A percentile compares a stretch with the other conserved stretches of the same genome.
phyloP scores from a whole-genome alignment of 2,329 filamentous ascomycete species.

The Fusarium anguioides region DNA sequence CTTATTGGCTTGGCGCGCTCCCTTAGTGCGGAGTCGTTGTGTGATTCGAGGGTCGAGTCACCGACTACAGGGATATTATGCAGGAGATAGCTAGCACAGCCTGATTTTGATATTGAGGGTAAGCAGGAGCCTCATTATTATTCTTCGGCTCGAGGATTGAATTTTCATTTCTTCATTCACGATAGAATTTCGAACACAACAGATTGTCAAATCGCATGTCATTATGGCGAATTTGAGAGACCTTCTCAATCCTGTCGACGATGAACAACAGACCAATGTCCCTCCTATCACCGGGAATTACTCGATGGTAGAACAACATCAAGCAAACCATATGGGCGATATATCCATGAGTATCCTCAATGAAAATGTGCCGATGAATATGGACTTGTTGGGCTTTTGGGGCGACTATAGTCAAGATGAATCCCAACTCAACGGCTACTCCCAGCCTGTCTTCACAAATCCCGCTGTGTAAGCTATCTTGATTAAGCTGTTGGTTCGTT shows the following conservation, averaged over 20 bases:
- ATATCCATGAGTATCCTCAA: rapidly evolving
- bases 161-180: neutral
- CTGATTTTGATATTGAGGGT: neutral
- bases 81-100: neutral
- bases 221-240: neutral
- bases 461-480: neutral
- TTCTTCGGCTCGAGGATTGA: neutral
- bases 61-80: neutral
- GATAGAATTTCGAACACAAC: neutral
- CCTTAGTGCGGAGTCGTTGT: neutral
- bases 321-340: rapidly evolving
- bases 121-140: neutral
- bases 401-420: neutral
- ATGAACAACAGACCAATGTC: rapidly evolving
- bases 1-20: neutral
- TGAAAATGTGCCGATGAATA: rapidly evolving
- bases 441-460: neutral
- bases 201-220: rapidly evolving
- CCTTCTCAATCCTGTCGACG: neutral
- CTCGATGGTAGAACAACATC: rapidly evolving
- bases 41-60: constrained; percentile 4
- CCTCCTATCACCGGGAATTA: rapidly evolving
- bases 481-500: rapidly evolving
- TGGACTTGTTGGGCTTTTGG: neutral
- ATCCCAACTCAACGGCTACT: neutral